Base-by-base conservation (phyloP, 352 stramenopile species). In the Discostella stelligera region DNA sequence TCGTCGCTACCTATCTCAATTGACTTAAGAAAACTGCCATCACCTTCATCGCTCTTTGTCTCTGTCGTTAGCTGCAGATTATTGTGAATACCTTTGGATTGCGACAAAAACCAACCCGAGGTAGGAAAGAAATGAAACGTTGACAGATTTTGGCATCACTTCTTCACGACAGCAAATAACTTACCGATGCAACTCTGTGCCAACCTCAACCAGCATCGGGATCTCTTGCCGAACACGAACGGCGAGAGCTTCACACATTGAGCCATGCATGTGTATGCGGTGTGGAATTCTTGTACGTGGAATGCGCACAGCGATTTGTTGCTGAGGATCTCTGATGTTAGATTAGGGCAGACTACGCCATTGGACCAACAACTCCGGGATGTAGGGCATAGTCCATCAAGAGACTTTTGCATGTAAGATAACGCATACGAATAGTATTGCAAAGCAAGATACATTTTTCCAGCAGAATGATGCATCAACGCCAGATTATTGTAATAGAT, bases 401-500 rank as follows among this genome's bases (percentile, higher is more conserved):
- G 6, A 32, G 62, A 54, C 8, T 66, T 59, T 32, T 71, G 65
- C 27, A 66, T 65, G 25, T 55, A 66, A 6, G 48, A 63, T 8
- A 91, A 59, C n/a, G 80, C 80, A 66, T 89, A 85, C 30, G 74
- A 79, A 55, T 86, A 85, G 32, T 87, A 79, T 78, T 88, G 83
- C 44, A 89, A 48, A 13, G 87, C 87, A n/a, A 92, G 71, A 50
- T 89, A 66, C 14, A 80, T 50, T 55, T 90, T 92, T 3, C 76
- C 76, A 60, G 63, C 79, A 11, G 84, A 83, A 65, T 84, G 71
- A 74, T 92, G 88, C 5, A 89, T 63, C 27, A 92, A 72, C 0
- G 80, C 82, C 20, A 90, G 66, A 69, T 92, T 92, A 53, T 92
- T 92, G 70, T 81, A 80, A 62, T 91, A 82, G 27, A 90, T 83